Evolutionary conservation across 225 moss, liverwort and hornwort genomes (phyloP), one percentile per base, ranked within the genome.

Genomic region (Marchantia polymorpha): DNA sequence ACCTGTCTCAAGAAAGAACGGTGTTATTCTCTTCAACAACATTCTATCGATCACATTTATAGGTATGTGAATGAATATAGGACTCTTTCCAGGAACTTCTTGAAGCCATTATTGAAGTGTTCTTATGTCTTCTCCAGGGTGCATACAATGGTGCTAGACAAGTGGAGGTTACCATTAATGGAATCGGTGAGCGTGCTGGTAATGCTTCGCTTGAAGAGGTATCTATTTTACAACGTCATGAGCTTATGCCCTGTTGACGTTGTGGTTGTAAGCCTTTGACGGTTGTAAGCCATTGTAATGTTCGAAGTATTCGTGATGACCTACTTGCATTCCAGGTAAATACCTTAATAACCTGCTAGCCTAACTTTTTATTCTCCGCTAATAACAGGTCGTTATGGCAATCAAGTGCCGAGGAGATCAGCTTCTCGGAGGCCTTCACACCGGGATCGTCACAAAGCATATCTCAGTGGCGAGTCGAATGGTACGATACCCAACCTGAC

Each of bases 181-280:
- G 99, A 30, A 99, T 99, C 11, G 99, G 99, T 48, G 99, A 99
- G 90, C 93, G 99, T 23, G 99, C 99, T 30, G 95, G 99, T 64
- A 99, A 99, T 80, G 99, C 99, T 22, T 99, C 99, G n/a, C 90
- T 99, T 8, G 99, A 99, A 83, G 99, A 99, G 90, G 89, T 89
- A 81, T n/a, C 26, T 16, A 31, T 67, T 29, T 29, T 12, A 3
- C 2, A 10, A 12, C 12, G 13, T 2, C 1, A 27, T 31, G 31
- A 67, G 2, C 13, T 0, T 9, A 27, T 67, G 67, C 12, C 23
- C 60, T 22, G 15, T 16, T 66, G 25, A 66, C 66, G 66, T 68
- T 39, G 0, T 39, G 31, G 69, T 47, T 29, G 10, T 48, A 20
- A 7, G 4, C 19, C 48, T 69, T 46, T 47, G 19, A 6, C 20